Evolutionary conservation across 169 alveolate species (phyloP).

Genomic region (Plasmodium gaboni): DNA sequence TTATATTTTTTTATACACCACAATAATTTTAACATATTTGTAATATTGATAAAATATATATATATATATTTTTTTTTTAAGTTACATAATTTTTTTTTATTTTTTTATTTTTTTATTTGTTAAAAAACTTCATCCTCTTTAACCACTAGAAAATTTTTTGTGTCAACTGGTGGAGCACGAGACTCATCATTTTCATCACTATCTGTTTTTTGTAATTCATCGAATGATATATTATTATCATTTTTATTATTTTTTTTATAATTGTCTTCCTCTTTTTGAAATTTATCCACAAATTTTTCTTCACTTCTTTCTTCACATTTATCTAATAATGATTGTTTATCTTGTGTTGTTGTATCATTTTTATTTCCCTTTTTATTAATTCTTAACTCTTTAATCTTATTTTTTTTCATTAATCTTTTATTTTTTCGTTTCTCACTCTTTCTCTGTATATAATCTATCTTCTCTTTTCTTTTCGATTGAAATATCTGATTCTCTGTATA

Average conservation of each 20-base stretch:
- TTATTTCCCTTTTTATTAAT: constrained; percentile 33
- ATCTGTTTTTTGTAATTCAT: constrained; percentile 2
- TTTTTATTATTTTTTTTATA: background rate
- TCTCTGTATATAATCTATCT: constrained; percentile 77
- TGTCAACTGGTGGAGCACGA: constrained; percentile 16
- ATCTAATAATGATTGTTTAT: background rate
- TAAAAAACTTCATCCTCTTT: constrained; percentile 62
- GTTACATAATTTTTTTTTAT: background rate
- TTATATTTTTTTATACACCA: too few relatives aligned
- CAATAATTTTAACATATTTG: too few relatives aligned
- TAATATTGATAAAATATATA: too few relatives aligned
- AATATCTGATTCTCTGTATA: constrained; percentile 79
- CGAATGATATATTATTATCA: background rate
- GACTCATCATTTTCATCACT: constrained; percentile 9
- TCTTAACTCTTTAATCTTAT: constrained; percentile 43
- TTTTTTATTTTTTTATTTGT: background rate
- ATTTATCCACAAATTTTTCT: background rate
- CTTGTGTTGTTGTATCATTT: background rate
- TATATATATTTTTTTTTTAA: background rate
- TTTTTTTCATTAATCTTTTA: constrained; percentile 79
- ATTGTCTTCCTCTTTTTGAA: background rate
- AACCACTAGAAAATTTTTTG: constrained; percentile 39
- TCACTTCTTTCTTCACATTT: background rate
- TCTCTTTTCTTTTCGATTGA: constrained; percentile 76
- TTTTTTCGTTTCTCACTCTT: constrained; percentile 77